A percentile compares a stretch with the other conserved stretches of the same genome.
Evolutionary conservation across 2,329 filamentous ascomycete genomes (phyloP).

Genomic region (Malbranchea cinnamomea): DNA sequence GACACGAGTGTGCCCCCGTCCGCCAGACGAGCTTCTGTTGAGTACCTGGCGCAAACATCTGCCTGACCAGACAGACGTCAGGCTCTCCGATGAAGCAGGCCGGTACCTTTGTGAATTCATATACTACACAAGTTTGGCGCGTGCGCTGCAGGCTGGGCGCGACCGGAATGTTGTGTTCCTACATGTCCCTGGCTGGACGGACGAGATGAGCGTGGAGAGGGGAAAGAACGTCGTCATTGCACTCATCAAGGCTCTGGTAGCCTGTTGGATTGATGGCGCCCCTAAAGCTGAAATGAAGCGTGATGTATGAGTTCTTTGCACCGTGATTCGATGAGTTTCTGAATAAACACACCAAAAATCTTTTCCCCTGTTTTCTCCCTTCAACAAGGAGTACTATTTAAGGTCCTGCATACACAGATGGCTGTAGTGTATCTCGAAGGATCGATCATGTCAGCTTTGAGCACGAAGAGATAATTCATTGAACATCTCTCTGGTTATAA

Average conservation of each 20-base stretch:
- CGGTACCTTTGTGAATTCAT: slow-evolving; percentile 67
- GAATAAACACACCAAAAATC: too few species aligned
- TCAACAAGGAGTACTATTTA: too few species aligned
- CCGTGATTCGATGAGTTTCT: too few species aligned
- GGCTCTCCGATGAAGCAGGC: slow-evolving; percentile 55
- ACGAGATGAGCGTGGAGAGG: slow-evolving; percentile 29
- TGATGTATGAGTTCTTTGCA: not conserved
- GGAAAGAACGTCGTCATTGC: slow-evolving; percentile 28
- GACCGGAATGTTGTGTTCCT: slow-evolving; percentile 47
- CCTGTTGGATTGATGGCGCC: slow-evolving; percentile 23
- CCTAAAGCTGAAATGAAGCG: not conserved
- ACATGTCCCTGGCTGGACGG: slow-evolving; percentile 51
- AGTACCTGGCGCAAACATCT: slow-evolving; percentile 18
- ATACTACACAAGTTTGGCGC: slow-evolving; percentile 52
- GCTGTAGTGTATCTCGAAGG: too few species aligned
- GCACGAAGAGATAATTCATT: too few species aligned
- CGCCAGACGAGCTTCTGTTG: slow-evolving; percentile 21
- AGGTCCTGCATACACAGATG: too few species aligned
- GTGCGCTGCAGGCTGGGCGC: slow-evolving; percentile 17
- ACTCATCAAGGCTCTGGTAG: slow-evolving; percentile 28
- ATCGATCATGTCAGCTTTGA: too few species aligned
- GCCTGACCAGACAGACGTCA: slow-evolving; percentile 24
- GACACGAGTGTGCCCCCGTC: slow-evolving; percentile 12
- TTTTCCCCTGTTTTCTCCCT: too few species aligned
- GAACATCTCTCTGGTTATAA: too few species aligned